Evolutionary conservation across 2,329 filamentous ascomycete genomes (phyloP).

Genomic region (Immersiporthe knoxdaviesiana): DNA sequence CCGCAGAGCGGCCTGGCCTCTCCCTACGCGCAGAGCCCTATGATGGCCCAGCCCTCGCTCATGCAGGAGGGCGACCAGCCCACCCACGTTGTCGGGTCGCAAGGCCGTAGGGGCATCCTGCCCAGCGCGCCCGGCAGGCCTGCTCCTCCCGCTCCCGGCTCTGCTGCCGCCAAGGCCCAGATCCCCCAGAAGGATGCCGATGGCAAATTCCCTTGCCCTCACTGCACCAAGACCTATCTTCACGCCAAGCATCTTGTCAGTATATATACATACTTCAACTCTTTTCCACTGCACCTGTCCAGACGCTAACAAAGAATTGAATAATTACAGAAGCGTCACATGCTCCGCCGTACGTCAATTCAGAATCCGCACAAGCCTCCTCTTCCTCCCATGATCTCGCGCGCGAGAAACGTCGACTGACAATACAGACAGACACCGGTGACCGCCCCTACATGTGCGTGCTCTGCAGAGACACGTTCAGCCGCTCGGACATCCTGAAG

Average conservation of each 20-base stretch:
- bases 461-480: conserved; percentile 96
- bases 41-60: conserved; percentile 60
- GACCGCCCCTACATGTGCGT: conserved; percentile 98
- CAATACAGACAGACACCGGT: conserved; percentile 79
- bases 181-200: conserved; percentile 95
- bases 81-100: conserved; percentile 92
- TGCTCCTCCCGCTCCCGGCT: conserved; percentile 72
- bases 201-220: conserved; percentile 96
- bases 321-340: conserved; percentile 75
- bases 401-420: background rate
- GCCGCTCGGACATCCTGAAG: conserved; percentile 96
- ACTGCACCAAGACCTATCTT: conserved; percentile 97
- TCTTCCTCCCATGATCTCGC: conserved; percentile 15
- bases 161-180: conserved; percentile 72
- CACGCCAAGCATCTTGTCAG: conserved; percentile 83
- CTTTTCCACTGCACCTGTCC: background rate
- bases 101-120: conserved; percentile 87
- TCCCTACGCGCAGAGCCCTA: conserved; percentile 61
- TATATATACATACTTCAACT: background rate
- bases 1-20: conserved; percentile 60
- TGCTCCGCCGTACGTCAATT: conserved; percentile 82
- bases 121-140: conserved; percentile 88
- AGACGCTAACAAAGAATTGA: background rate
- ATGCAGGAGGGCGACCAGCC: conserved; percentile 64
- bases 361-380: conserved; percentile 30